Percentiles rank a stretch among this genome's conserved stretches.
phyloP scores from a whole-genome alignment of 805 yeast species.

The Candida endomychidarum region DNA sequence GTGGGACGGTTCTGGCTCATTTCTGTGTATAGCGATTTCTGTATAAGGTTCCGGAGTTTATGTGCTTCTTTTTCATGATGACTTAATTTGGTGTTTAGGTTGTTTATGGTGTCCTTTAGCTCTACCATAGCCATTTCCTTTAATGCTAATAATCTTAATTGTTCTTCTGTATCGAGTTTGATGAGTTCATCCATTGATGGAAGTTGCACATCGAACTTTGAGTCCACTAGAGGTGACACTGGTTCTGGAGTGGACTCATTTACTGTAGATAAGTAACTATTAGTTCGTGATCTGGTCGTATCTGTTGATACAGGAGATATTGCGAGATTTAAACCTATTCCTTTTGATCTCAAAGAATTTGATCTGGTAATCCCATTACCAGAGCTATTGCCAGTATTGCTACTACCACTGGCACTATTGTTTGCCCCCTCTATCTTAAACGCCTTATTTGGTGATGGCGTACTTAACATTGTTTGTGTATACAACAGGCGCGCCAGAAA shows the following conservation, averaged over 20 bases:
- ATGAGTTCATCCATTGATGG: slow-evolving; percentile 31
- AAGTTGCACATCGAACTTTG: slow-evolving; percentile 28
- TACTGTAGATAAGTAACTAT: slow-evolving; percentile 8
- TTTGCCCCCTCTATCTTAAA: background rate
- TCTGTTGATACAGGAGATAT: slow-evolving; percentile 25
- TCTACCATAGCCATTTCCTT: slow-evolving; percentile 71
- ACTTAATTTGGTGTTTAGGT: slow-evolving; percentile 38
- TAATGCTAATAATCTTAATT: slow-evolving; percentile 59
- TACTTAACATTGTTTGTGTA: slow-evolving; percentile 3
- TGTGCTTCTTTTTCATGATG: slow-evolving; percentile 50
- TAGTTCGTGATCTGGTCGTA: slow-evolving; percentile 4
- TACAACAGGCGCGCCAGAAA: too few species aligned
- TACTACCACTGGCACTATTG: background rate
- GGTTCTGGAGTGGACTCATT: slow-evolving; percentile 10
- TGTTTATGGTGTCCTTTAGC: slow-evolving; percentile 54
- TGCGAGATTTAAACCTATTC: slow-evolving; percentile 34
- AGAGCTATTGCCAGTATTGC: slow-evolving; percentile 1
- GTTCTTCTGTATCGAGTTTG: slow-evolving; percentile 47
- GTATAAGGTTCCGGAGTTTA: slow-evolving; percentile 48
- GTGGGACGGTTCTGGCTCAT: slow-evolving; percentile 21
- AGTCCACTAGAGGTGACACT: slow-evolving; percentile 14
- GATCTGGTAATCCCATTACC: slow-evolving; percentile 9
- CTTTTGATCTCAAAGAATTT: slow-evolving; percentile 32
- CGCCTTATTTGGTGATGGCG: slow-evolving; percentile 13
- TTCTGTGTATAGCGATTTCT: slow-evolving; percentile 45